phyloP scores from a whole-genome alignment of 176 grass and related monocot species.

The Coix lacrymajobi region DNA sequence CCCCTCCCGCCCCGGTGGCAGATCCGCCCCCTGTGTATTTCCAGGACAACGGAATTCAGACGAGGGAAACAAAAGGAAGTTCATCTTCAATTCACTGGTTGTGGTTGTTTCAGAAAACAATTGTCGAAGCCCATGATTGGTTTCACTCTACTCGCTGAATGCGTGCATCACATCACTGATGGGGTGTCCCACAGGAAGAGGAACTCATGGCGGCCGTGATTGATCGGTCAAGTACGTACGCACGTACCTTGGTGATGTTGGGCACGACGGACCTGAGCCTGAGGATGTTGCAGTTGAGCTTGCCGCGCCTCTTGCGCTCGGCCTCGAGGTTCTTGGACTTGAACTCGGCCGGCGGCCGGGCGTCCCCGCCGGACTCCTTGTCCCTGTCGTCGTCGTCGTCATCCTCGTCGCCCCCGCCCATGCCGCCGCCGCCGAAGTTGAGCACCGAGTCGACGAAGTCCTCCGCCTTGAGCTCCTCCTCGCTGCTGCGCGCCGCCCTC shows the following conservation, averaged over 20 bases:
- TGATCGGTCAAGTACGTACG: not conserved
- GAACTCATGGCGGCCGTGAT: not conserved
- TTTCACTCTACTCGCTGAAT: not conserved
- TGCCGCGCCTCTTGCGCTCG: slow-evolving; percentile 62
- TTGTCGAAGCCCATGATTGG: not conserved
- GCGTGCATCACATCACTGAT: not conserved
- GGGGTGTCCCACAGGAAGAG: too few relatives aligned
- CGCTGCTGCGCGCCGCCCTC: slow-evolving; percentile 16
- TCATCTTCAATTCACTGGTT: not conserved
- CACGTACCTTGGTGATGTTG: slow-evolving; percentile 76
- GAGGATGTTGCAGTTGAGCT: slow-evolving; percentile 90
- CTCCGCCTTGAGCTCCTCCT: slow-evolving; percentile 52
- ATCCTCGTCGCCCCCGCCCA: not conserved
- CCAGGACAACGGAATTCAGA: too few relatives aligned
- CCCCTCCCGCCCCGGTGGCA: too few relatives aligned
- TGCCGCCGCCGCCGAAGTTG: slow-evolving; percentile 21
- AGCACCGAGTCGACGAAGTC: slow-evolving; percentile 45
- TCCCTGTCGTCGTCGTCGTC: slow-evolving; percentile 30
- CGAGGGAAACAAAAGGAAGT: too few relatives aligned
- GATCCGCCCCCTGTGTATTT: too few relatives aligned
- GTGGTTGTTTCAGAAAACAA: not conserved
- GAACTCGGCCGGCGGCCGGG: slow-evolving; percentile 24
- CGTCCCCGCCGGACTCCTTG: slow-evolving; percentile 24
- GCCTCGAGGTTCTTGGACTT: slow-evolving; percentile 96
- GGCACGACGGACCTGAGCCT: slow-evolving; percentile 75